Conservation (phyloP, 805 yeast species). For the Starmerella asiatica region DNA sequence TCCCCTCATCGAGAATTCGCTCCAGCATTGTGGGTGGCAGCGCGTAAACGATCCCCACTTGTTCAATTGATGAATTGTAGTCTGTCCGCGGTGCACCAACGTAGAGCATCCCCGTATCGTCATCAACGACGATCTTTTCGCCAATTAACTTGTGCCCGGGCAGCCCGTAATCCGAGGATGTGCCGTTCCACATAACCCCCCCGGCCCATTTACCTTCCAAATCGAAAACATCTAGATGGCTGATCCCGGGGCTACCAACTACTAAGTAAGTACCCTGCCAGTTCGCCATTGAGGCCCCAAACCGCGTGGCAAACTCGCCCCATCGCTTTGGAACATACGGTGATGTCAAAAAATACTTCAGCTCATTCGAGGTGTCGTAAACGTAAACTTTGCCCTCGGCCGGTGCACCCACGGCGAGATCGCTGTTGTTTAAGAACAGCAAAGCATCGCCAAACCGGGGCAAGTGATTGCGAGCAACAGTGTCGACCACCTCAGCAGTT, state of each 20-base stretch:
- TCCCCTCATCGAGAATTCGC: constrained; percentile 5
- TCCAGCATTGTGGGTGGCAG: constrained; percentile 25
- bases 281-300: constrained; percentile 33
- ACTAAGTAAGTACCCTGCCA: constrained; percentile 29
- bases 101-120: constrained; percentile 29
- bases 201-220: constrained; percentile 18
- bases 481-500: neutral
- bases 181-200: constrained; percentile 23
- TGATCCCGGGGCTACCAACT: constrained; percentile 41
- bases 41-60: constrained; percentile 29
- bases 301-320: constrained; percentile 23
- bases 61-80: constrained; percentile 20
- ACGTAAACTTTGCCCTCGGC: constrained; percentile 15
- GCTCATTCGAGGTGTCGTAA: constrained; percentile 2
- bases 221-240: constrained; percentile 32
- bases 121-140: constrained; percentile 24
- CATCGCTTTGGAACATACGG: constrained; percentile 3
- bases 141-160: constrained; percentile 36
- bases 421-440: constrained; percentile 9
- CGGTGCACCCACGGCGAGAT: constrained; percentile 18
- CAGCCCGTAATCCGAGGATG: constrained; percentile 28
- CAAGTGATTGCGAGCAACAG: neutral
- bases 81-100: constrained; percentile 36
- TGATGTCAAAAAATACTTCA: neutral
- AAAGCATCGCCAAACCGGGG: constrained; percentile 13